Evolutionary conservation across 169 alveolate genomes (phyloP).

Genomic region (Cryptosporidium xiaoi): DNA sequence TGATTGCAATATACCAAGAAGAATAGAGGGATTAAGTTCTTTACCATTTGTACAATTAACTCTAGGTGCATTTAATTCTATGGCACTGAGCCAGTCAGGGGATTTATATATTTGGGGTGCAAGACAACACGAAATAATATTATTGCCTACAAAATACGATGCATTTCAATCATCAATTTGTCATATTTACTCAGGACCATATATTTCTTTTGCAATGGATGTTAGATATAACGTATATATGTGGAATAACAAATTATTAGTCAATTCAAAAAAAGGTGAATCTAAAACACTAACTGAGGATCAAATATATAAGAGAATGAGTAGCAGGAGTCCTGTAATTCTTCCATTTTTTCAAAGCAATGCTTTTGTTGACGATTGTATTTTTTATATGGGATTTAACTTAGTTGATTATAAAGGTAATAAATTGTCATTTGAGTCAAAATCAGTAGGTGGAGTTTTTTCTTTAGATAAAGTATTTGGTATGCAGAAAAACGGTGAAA

Average conservation of each 20-base stretch:
- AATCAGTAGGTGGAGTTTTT: slow-evolving; percentile 14
- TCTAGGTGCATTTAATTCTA: slow-evolving; percentile 54
- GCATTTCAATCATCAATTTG: slow-evolving; percentile 39
- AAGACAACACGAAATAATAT: slow-evolving; percentile 35
- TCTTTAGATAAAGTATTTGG: slow-evolving; percentile 7
- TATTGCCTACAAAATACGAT: slow-evolving; percentile 21
- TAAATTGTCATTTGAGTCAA: slow-evolving; percentile 6
- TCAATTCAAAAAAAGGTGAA: slow-evolving; percentile 3
- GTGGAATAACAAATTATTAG: slow-evolving; percentile 42
- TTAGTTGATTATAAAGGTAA: slow-evolving; percentile 39
- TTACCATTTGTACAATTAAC: slow-evolving; percentile 43
- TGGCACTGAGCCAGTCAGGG: slow-evolving; percentile 46
- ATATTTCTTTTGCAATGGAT: slow-evolving; percentile 59
- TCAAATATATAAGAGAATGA: slow-evolving; percentile 35
- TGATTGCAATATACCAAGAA: slow-evolving; percentile 38
- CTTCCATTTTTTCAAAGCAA: slow-evolving; percentile 50
- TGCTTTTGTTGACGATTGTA: slow-evolving; percentile 42
- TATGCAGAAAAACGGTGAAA: background rate
- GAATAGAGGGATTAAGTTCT: slow-evolving; percentile 48
- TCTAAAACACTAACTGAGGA: slow-evolving; percentile 6
- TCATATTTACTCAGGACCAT: slow-evolving; percentile 44
- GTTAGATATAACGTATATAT: slow-evolving; percentile 24
- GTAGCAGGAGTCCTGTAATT: slow-evolving; percentile 11
- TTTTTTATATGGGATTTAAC: slow-evolving; percentile 41
- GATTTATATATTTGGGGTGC: slow-evolving; percentile 68